phyloP scores from a whole-genome alignment of 257 asterid genomes.

The Capsicum rhomboideum region DNA sequence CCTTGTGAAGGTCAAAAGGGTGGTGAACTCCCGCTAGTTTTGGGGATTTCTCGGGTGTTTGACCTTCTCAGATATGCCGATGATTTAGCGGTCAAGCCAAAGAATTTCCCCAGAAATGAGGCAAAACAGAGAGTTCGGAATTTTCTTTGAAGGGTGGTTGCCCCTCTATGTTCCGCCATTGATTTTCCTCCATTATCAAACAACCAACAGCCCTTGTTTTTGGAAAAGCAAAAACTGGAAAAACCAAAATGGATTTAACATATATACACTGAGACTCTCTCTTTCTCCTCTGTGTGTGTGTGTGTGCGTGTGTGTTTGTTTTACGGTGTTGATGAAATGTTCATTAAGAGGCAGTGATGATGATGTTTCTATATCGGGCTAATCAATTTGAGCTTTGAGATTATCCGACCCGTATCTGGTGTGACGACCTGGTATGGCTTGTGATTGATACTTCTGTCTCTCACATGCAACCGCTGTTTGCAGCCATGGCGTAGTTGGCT shows the following conservation, averaged over 20 bases:
- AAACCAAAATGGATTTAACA: not conserved
- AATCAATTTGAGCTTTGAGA: not conserved
- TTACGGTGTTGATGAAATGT: not conserved
- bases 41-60: not conserved
- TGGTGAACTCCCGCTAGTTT: not conserved
- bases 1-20: not conserved
- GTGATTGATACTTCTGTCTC: not conserved
- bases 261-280: not conserved
- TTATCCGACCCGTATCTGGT: not conserved
- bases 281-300: not conserved
- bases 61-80: not conserved
- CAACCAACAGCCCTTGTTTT: conserved; percentile 14
- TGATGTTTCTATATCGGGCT: not conserved
- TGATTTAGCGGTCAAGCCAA: not conserved
- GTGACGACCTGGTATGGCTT: not conserved
- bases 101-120: not conserved
- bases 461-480: not conserved
- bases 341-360: not conserved
- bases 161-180: conserved; percentile 11
- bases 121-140: conserved; percentile 6
- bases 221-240: not conserved
- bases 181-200: not conserved
- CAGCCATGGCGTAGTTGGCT: not conserved
- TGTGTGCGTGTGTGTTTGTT: not conserved
- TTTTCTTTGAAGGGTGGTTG: conserved; percentile 16